Conservation (phyloP, 305 asterid genomes). For the Fraxinus dipetala region DNA sequence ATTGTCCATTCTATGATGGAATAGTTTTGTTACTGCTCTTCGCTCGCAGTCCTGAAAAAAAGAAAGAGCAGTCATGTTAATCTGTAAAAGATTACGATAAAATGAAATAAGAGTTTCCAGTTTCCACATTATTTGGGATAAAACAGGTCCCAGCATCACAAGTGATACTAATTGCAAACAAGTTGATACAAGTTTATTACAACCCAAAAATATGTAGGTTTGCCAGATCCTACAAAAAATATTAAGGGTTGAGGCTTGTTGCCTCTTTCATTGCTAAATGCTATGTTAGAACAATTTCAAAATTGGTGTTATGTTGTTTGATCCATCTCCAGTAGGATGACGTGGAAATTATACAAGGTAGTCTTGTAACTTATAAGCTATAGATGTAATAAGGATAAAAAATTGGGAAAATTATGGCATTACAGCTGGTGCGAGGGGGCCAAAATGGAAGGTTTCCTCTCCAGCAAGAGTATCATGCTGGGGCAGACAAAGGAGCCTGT, state of each 20-base stretch:
- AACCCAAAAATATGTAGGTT: not conserved
- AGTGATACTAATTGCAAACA: not conserved
- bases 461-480: not conserved
- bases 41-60: slow-evolving; percentile 74
- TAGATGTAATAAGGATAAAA: not conserved
- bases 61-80: slow-evolving; percentile 6
- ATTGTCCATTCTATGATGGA: slow-evolving; percentile 64
- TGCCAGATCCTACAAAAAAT: not conserved
- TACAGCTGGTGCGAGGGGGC: not conserved
- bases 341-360: not conserved
- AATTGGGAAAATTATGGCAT: not conserved
- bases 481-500: not conserved
- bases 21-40: slow-evolving; percentile 75
- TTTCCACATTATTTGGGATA: not conserved
- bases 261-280: not conserved
- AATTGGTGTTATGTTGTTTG: not conserved
- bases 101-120: not conserved
- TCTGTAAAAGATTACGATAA: not conserved
- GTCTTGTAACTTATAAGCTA: not conserved
- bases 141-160: not conserved
- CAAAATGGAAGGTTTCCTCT: not conserved
- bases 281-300: not conserved
- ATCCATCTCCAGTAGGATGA: not conserved
- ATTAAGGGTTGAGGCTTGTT: not conserved
- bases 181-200: not conserved